Base-by-base conservation (phyloP, 495 filamentous ascomycete species). In the Margaritispora aquatica region DNA sequence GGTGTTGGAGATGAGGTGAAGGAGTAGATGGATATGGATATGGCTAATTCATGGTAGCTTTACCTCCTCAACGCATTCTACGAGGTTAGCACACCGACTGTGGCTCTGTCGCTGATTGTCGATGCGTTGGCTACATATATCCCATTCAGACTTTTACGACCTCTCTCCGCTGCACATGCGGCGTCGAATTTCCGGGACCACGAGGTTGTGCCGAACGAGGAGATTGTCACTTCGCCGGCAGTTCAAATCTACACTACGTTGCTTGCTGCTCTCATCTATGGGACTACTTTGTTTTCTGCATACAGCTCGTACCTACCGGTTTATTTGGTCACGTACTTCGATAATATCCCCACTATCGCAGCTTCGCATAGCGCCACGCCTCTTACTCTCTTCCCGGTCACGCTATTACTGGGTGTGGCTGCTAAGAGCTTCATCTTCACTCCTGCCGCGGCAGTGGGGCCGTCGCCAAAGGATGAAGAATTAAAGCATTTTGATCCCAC, bases 341-440 rank as follows among this genome's bases (percentile, higher is more conserved):
- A 82, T 1, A 77, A 77, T 59, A 74, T 95, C 49, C 81, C 77
- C 10, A 82, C 85, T 47, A 74, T 96, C 60, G 75, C 75, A 26
- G 71, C 78, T 27, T 86, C 84, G 11, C 80, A 89, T 65, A 77
- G 77, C 17, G 80, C 82, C 15, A 80, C 78, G 1, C 75, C 85
- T 47, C 50, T 80, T 53, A 72, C 75, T 0, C 70, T 90, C 36
- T 65, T 88, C n/a, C 84, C 82, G 1, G 74, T 81, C 23, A 66
- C 70, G 0, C 62, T 80, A 11, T 61, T 74, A 26, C 71, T 79
- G n/a, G 91, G 91, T 9, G 76, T 80, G 59, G 87, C 88, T 1
- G 84, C 85, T 23, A 77, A 80, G 47, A 77, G 77, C 49, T 90
- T 95, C 69, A 80, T 96, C 56, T 92, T 95, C 67, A 84, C 83